phyloP scores from a whole-genome alignment of 805 yeast genomes.

The Novakomyces olei region DNA sequence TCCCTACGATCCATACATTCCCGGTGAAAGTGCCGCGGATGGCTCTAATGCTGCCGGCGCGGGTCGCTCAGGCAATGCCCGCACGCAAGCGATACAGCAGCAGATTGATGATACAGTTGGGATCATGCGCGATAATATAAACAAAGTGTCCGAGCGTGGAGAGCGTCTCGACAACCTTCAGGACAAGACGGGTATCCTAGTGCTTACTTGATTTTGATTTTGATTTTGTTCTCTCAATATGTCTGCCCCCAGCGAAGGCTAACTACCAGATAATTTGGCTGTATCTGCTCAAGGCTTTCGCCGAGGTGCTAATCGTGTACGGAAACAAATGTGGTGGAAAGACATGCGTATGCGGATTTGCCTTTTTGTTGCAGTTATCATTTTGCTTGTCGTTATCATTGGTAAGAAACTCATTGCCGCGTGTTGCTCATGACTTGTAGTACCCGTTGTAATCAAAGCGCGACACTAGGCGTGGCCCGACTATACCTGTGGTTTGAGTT shows the following conservation, averaged over 20 bases:
- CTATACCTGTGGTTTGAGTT: too few species aligned
- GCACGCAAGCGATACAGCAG: constrained; percentile 13
- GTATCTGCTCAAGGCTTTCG: constrained; percentile 86
- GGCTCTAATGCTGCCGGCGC: neutral
- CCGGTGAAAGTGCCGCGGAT: neutral
- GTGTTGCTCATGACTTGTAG: too few species aligned
- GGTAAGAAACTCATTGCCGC: too few species aligned
- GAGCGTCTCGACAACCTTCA: constrained; percentile 81
- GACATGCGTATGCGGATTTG: constrained; percentile 93
- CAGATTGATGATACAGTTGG: constrained; percentile 93
- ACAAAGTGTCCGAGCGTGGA: constrained; percentile 84
- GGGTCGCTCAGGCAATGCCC: neutral
- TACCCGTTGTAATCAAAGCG: too few species aligned
- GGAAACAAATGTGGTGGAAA: constrained; percentile 99
- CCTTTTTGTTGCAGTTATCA: constrained; percentile 51
- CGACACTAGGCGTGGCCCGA: too few species aligned
- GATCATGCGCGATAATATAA: constrained; percentile 90
- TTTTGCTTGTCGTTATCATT: constrained; percentile 62
- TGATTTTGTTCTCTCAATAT: too few species aligned
- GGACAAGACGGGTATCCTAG: constrained; percentile 33
- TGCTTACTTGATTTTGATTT: too few species aligned
- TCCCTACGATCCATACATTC: constrained; percentile 5
- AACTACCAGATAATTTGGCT: constrained; percentile 53
- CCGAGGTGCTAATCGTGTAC: constrained; percentile 88
- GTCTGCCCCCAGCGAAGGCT: neutral